Evolutionary conservation across 768 basidiomycete genomes (phyloP), one percentile per base, ranked within the genome.

Genomic region (Cubamyces lactineus): DNA sequence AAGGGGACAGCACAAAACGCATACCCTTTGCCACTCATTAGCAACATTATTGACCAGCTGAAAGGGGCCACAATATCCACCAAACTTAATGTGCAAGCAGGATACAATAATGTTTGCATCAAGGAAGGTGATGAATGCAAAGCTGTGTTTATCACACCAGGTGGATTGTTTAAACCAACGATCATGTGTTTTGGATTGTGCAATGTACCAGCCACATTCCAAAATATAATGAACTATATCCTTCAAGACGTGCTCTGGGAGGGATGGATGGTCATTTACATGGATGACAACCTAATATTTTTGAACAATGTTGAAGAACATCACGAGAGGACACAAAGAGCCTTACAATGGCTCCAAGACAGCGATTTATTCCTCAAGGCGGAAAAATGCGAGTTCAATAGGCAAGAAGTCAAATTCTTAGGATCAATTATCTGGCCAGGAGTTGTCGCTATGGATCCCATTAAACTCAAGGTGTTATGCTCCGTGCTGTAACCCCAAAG

Each of bases 1-100:
- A 23, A 53, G 0, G 71, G 74, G 15, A 75, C 73, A 0, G 67
- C 71, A 11, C 77, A 67, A 66, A 72, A 72, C 63, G 61, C 45
- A 19, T 78, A 62, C 55, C 76, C 57, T 47, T 63, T 79, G 8
- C 77, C 74, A 19, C 71, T 67, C 66, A 77, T 71, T 56, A 53
- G 28, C 11, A 71, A 72, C 49, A 52, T 67, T 40, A 67, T 67
- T 62, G 69, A 69, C 62, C 66, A 60, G 42, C 59, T 72, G 24
- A 15, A 42, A 21, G 49, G 63, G 47, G 67, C 66, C 28, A 59
- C 65, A 49, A 51, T 51, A 53, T 74, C 72, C 51, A 71, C 70
- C 13, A 72, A 69, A 43, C 15, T 73, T 15, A 70, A 79, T 61
- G 53, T 78, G 9, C 50, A 62, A 0, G 69, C 67, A 47, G 77